A percentile compares a stretch with the other conserved stretches of the same genome.
These are phyloP conservation scores for Angomonas deanei DNA, from an alignment of 208 protist species.

Conservation along the genomic window DNA sequence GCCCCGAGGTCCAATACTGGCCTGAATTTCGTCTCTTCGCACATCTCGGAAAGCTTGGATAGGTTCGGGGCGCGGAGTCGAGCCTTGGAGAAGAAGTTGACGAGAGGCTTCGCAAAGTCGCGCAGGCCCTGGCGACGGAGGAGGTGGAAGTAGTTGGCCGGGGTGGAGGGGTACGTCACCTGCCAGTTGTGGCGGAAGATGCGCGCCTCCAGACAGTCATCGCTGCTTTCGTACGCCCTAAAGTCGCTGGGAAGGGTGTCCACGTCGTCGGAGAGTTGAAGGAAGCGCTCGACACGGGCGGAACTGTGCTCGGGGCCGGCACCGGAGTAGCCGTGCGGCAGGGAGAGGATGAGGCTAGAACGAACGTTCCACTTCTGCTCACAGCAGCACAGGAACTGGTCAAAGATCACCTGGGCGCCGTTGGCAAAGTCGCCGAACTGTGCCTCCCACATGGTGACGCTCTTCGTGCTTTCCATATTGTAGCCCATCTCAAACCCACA, in stretches of 20 bases:
- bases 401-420: constrained; percentile 98
- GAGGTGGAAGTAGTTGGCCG: constrained; percentile 99
- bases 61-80: constrained; percentile 89
- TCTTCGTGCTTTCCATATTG: constrained; percentile 92
- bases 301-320: constrained; percentile 97
- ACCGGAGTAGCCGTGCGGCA: constrained; percentile 99
- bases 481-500: constrained; percentile 97
- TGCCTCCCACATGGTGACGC: constrained; percentile 97
- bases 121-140: constrained; percentile 96
- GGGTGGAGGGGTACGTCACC: constrained; percentile 95
- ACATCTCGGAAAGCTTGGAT: constrained; percentile 76
- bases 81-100: constrained; percentile 94
- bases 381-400: constrained; percentile 91
- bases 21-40: constrained; percentile 57
- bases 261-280: constrained; percentile 94
- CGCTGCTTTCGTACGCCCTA: constrained; percentile 46
- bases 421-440: constrained; percentile 99
- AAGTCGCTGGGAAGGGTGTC: constrained; percentile 72
- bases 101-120: constrained; percentile 97
- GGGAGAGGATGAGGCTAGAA: constrained; percentile 92
- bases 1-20: constrained; percentile 64
- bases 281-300: constrained; percentile 95
- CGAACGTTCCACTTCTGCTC: constrained; percentile 97
- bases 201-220: constrained; percentile 57
- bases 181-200: constrained; percentile 87